A percentile compares a stretch with the other conserved stretches of the same genome.
Conservation (phyloP, 768 basidiomycete species). For the Tubosaeta sp. region DNA sequence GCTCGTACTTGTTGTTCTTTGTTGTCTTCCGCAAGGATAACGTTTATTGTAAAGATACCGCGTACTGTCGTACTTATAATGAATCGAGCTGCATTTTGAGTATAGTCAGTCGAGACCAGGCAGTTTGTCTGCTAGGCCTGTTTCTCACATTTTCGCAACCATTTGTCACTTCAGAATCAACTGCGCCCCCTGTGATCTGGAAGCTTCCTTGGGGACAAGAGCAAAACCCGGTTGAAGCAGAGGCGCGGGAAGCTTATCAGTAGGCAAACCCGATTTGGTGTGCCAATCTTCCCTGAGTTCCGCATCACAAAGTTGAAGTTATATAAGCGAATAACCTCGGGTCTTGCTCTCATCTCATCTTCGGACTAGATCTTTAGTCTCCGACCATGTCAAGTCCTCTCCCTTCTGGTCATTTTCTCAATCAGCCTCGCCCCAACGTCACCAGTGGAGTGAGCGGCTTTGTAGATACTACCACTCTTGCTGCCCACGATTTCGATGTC, state of each 20-base stretch:
- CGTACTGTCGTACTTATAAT: slow-evolving; percentile 4
- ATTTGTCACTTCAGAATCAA: no score
- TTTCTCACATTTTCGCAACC: no score
- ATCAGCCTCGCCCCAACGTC: slow-evolving; percentile 31
- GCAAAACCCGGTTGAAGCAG: no score
- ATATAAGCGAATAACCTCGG: not conserved
- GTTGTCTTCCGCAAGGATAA: slow-evolving; percentile 2
- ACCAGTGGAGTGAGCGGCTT: slow-evolving; percentile 19
- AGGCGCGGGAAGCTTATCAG: no score
- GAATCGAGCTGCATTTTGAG: no score
- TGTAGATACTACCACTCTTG: slow-evolving; percentile 58
- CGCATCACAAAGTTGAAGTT: not conserved
- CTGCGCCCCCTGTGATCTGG: no score
- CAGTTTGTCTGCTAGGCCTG: no score
- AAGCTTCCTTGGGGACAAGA: no score
- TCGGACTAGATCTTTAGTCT: not conserved
- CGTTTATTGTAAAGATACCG: slow-evolving; percentile 18
- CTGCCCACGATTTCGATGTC: slow-evolving; percentile 88
- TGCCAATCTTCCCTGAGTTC: not conserved
- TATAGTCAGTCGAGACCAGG: no score
- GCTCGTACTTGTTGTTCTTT: slow-evolving; percentile 5
- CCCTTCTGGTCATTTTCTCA: slow-evolving; percentile 31
- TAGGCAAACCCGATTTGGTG: not conserved
- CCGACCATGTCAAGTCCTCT: slow-evolving; percentile 12
- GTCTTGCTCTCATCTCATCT: not conserved